Evolutionary conservation across 768 basidiomycete species (phyloP), one percentile per base, ranked within the genome.

Genomic region (Scleroderma citrinum): DNA sequence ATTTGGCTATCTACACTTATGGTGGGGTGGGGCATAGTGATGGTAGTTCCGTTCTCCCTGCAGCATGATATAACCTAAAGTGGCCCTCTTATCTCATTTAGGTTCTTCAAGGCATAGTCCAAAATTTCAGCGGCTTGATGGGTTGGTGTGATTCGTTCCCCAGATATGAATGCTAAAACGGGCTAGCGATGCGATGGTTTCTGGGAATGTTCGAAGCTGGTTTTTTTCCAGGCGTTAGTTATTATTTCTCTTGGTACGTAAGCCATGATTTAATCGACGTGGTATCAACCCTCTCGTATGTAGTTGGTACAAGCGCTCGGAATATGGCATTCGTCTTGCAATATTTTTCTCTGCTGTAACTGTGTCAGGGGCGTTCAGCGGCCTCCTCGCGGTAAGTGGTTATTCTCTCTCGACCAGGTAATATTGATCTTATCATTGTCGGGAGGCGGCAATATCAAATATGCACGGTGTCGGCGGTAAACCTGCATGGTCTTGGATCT

Each of bases 331-430:
- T 46, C 71, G 66, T 7, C 75, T 81, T 21, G 81, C 84, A 0
- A 59, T 87, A 24, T 88, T 87, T 68, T 88, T 87, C 69, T 80
- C 81, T 0, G 84, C 88, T 3, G 87, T 88, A 0, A 88, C 85
- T 3, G 77, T 87, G 0, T 82, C 86, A 2, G 90, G 88, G n/a
- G 87, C 87, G 17, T 90, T 90, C 54, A 84, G 85, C 46, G 85
- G 85, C 43, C 69, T 87, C 17, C 77, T 88, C 42, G 84, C 85
- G 31, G 85, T 85, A 51, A 50, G 26, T 29, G 8, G 71, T 35
- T 54, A 16, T 21, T 24, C 8, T 29, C 10, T 7, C 23, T 17
- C 0, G 14, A 5, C 0, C 30, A 8, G 23, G n/a, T 7, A 26
- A 19, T 11, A 46, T 47, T 56, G 36, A 56, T 14, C 14, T 19